Evolutionary conservation across 2,329 filamentous ascomycete species (phyloP).

Genomic region (Diplodia corticola): DNA sequence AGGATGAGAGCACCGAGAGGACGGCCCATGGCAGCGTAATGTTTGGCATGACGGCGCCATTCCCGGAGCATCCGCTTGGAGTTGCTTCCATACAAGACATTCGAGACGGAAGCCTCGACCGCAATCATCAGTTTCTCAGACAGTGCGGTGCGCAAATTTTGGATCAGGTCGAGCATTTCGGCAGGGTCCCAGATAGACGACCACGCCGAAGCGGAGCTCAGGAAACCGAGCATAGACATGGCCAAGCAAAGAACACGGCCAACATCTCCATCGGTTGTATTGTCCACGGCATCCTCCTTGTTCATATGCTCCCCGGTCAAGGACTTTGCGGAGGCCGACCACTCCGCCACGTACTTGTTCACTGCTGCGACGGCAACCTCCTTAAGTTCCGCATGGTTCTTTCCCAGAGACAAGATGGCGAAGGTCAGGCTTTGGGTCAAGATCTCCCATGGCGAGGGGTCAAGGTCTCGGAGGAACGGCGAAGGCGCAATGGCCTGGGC

Average conservation of each 20-base stretch:
- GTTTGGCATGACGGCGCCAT: constrained; percentile 83
- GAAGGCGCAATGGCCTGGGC: constrained; percentile 75
- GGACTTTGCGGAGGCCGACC: constrained; percentile 61
- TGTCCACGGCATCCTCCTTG: constrained; percentile 43
- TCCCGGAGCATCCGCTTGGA: constrained; percentile 69
- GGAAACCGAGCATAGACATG: constrained; percentile 84
- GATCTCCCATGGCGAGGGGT: constrained; percentile 85
- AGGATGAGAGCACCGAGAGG: constrained; percentile 90
- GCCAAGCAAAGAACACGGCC: constrained; percentile 72
- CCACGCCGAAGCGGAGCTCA: constrained; percentile 77
- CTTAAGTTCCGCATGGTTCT: constrained; percentile 68
- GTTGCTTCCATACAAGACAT: constrained; percentile 75
- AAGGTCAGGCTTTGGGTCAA: constrained; percentile 76
- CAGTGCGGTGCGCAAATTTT: constrained; percentile 69
- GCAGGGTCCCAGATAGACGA: constrained; percentile 77
- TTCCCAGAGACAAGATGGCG: constrained; percentile 78
- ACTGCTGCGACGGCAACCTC: constrained; percentile 66
- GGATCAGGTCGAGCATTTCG: constrained; percentile 72
- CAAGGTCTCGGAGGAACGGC: constrained; percentile 77
- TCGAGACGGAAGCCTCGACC: constrained; percentile 86
- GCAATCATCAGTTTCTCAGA: constrained; percentile 83
- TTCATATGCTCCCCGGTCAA: constrained; percentile 54
- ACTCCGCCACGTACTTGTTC: constrained; percentile 70
- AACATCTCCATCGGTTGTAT: constrained; percentile 53
- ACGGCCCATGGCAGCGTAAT: constrained; percentile 76